These are phyloP conservation scores for Cordia subcordata DNA, from an alignment of 257 asterid species.

Conservation along the genomic window DNA sequence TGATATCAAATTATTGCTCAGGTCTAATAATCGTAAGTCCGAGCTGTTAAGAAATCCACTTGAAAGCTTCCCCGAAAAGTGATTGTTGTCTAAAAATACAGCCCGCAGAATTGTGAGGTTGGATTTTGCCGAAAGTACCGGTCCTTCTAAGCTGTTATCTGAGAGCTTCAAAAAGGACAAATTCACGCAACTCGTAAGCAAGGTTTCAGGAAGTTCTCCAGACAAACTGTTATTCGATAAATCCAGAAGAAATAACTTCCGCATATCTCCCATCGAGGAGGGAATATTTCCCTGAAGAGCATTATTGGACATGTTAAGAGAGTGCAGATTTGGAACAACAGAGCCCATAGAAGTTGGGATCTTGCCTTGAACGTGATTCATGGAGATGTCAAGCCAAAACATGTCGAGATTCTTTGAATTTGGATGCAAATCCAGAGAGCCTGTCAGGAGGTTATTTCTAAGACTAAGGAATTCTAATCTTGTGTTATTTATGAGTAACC, in stretches of 20 bases:
- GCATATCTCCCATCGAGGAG: constrained; percentile 11
- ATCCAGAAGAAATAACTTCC: constrained; percentile 12
- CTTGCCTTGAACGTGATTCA: constrained; percentile 13
- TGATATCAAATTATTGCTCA: too few relatives aligned
- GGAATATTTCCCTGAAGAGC: constrained; percentile 8
- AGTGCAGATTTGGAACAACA: background rate
- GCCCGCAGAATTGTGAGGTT: constrained; percentile 13
- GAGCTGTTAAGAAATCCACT: too few relatives aligned
- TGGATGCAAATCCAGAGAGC: constrained; percentile 12
- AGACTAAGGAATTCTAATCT: constrained; percentile 14
- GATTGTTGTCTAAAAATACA: constrained; percentile 14
- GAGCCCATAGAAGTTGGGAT: constrained; percentile 17
- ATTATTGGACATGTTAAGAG: constrained; percentile 12
- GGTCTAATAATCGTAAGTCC: too few relatives aligned
- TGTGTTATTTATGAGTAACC: constrained; percentile 21
- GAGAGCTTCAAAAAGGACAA: constrained; percentile 14
- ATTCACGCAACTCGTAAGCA: constrained; percentile 13
- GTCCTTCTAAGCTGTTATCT: constrained; percentile 10
- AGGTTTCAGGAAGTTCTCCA: constrained; percentile 10
- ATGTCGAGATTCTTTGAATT: constrained; percentile 1
- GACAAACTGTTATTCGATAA: constrained; percentile 15
- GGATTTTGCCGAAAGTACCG: constrained; percentile 8
- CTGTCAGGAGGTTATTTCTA: constrained; percentile 11
- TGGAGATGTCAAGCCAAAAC: constrained; percentile 17
- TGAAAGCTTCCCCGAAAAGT: constrained; percentile 12